Percentiles rank a stretch among this genome's conserved stretches.
These are phyloP conservation scores for Rhizophagus sp. DNA, from an alignment of 192 early-diverging fungal species.

Conservation along the genomic window DNA sequence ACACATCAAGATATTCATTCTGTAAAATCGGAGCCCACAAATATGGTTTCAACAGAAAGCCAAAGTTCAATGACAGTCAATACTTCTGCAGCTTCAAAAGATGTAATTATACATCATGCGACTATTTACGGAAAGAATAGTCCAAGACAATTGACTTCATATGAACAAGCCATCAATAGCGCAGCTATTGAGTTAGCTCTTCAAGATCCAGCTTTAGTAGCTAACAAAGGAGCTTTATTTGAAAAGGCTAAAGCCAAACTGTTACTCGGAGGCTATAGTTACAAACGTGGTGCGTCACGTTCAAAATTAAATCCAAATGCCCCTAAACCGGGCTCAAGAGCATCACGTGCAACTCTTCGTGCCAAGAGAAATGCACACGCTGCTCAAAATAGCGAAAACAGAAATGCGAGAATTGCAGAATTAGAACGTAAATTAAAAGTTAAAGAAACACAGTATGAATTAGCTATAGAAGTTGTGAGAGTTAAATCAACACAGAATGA, in stretches of 20 bases:
- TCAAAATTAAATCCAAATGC: conserved; percentile 54
- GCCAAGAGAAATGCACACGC: conserved; percentile 47
- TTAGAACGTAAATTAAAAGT: conserved; percentile 39
- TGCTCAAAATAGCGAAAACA: conserved; percentile 36
- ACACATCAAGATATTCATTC: not conserved
- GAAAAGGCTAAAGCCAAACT: conserved; percentile 53
- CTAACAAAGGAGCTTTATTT: conserved; percentile 49
- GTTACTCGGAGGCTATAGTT: conserved; percentile 50
- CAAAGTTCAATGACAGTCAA: conserved; percentile 13
- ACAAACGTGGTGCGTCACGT: conserved; percentile 57
- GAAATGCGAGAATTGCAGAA: conserved; percentile 38
- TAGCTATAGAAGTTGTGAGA: conserved; percentile 32
- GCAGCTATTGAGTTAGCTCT: conserved; percentile 51
- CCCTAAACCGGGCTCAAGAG: conserved; percentile 34
- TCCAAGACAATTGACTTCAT: conserved; percentile 48
- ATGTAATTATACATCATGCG: conserved; percentile 52
- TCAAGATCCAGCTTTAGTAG: conserved; percentile 43
- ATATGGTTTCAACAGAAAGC: not conserved
- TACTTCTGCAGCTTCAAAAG: conserved; percentile 33
- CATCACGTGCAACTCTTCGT: conserved; percentile 34
- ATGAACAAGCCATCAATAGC: conserved; percentile 55
- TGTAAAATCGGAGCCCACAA: not conserved
- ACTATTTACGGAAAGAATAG: conserved; percentile 58
- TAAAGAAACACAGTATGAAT: conserved; percentile 36
- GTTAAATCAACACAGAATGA: conserved; percentile 31